Evolutionary conservation across 306 rosid species (phyloP), one percentile per base, ranked within the genome.

Genomic region (Begonia masoniana): DNA sequence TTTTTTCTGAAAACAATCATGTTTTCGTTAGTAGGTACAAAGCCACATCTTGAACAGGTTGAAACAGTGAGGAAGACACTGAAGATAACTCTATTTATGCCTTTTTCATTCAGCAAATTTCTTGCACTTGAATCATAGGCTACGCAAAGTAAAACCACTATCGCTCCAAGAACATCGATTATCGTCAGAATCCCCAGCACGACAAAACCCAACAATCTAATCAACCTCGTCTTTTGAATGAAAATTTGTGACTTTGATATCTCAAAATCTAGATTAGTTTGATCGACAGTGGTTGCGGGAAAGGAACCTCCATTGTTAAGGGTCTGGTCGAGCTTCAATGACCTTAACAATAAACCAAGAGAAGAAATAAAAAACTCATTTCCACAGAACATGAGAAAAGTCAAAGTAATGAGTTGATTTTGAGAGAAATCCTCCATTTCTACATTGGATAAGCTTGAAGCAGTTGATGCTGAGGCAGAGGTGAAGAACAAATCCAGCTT

Each of bases 11-110:
- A 87, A 39, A 78, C 67, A 1, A 76, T 65, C 85, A 87, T 69
- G 58, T 79, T 83, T 64, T 87, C 94, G 26, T 87, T 87, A 1
- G 88, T 81, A 10, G 94, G 96, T n/a, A 83, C 12, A 50, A 66
- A 87, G 7, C 94, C 96, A 45, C 94, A 83, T 6, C 61, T 81
- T 1, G 94, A 54, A 17, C 83, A 74, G 12, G 81, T 58, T 1
- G 96, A 83, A 51, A 78, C 87, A 12, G 65, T 10, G 13, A 72
- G 59, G 58, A 81, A 81, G 13, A 78, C 3, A 1, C 87, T 69
- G 54, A 83, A 87, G 10, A 85, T 87, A 43, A 1, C 36, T 11
- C 52, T 12, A 13, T 63, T 15, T 42, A 72, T 26, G 6, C 58
- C 46, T 10, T 54, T 54, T 12, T 2, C 1, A 9, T 31, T 9